A percentile compares a stretch with the other conserved stretches of the same genome.
phyloP scores from a whole-genome alignment of 306 rosid species.

The Dicorynia guianensis region DNA sequence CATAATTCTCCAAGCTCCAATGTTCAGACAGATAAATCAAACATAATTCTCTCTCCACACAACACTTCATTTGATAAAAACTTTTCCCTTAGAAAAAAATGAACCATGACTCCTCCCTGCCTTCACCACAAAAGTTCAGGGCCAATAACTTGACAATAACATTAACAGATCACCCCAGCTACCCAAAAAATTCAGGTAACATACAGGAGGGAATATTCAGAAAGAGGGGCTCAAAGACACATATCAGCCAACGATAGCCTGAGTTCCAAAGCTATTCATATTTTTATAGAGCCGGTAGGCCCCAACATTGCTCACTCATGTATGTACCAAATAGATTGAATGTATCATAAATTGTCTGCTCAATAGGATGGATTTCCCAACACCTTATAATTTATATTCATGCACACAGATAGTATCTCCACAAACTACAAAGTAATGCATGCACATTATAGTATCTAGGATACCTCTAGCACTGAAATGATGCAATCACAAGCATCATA shows the following conservation, averaged over 20 bases:
- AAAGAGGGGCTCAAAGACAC: not conserved
- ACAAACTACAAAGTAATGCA: conserved; percentile 6
- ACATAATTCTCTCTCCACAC: conserved; percentile 32
- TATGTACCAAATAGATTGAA: not conserved
- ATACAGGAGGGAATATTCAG: not conserved
- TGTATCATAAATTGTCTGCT: not conserved
- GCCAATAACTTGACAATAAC: not conserved
- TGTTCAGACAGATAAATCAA: conserved; percentile 15
- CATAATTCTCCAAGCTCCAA: conserved; percentile 32
- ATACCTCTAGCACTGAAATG: not conserved
- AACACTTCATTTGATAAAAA: conserved; percentile 13
- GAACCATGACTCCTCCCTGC: not conserved
- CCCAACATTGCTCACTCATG: not conserved
- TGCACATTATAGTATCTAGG: conserved; percentile 11
- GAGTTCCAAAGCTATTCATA: not conserved
- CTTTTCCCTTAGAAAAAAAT: not conserved
- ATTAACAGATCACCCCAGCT: not conserved
- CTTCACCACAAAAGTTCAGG: not conserved
- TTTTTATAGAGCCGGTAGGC: not conserved
- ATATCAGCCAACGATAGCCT: not conserved
- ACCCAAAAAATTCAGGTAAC: not conserved
- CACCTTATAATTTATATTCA: conserved; percentile 2
- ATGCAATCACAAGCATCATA: not conserved
- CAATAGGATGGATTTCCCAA: conserved; percentile 9
- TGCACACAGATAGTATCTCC: not conserved